These are phyloP conservation scores for Fusarium paranaense DNA, from an alignment of 2,329 filamentous ascomycete species.

Conservation along the genomic window DNA sequence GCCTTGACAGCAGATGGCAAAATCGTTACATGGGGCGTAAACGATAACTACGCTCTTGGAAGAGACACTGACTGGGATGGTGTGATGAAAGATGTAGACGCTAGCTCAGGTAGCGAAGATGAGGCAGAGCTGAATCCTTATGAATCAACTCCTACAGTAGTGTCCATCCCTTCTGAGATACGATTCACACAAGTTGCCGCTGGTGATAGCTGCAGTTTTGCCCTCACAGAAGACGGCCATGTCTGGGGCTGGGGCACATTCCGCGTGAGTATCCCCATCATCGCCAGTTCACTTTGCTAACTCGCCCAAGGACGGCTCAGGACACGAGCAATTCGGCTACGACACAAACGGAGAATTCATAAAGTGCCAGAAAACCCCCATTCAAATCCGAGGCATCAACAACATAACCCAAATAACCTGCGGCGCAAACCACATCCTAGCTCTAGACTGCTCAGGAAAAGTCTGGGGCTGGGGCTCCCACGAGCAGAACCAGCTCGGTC, in stretches of 20 bases:
- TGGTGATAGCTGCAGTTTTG: constrained; percentile 77
- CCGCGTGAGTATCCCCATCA: constrained; percentile 58
- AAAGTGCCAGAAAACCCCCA: constrained; percentile 58
- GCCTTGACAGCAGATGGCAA: constrained; percentile 80
- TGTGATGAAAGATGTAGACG: constrained; percentile 62
- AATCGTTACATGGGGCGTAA: constrained; percentile 85
- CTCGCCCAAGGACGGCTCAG: constrained; percentile 41
- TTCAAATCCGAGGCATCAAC: constrained; percentile 64
- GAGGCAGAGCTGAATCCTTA: constrained; percentile 70
- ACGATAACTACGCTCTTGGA: constrained; percentile 81
- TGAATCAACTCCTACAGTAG: constrained; percentile 71
- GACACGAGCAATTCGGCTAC: constrained; percentile 65
- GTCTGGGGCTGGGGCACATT: constrained; percentile 86
- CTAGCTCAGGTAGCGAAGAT: constrained; percentile 50
- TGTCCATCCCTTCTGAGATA: constrained; percentile 69
- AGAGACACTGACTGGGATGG: constrained; percentile 74
- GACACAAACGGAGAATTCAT: constrained; percentile 49
- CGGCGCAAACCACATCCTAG: constrained; percentile 75
- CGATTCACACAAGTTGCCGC: constrained; percentile 69
- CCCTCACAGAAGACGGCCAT: constrained; percentile 73
- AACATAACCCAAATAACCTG: constrained; percentile 70
- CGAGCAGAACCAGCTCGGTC: constrained; percentile 62
- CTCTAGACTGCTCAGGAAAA: constrained; percentile 66
- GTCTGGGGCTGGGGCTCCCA: constrained; percentile 25
- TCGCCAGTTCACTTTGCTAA: neutral